These are phyloP conservation scores for Rhododendron henanense DNA, from an alignment of 148 eudicot species.

Conservation along the genomic window DNA sequence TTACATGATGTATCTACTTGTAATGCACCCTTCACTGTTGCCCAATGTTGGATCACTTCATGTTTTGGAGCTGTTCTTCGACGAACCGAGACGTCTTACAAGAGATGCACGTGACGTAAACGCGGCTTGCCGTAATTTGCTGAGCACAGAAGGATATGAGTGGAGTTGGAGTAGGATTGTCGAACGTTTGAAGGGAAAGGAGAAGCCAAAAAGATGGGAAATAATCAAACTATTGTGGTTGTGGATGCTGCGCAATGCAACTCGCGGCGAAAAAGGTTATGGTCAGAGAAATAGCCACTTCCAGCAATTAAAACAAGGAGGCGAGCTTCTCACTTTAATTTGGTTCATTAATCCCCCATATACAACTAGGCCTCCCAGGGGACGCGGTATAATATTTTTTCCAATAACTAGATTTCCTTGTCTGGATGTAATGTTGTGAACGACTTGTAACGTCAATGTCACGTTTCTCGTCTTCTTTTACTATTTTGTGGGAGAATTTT, in stretches of 20 bases:
- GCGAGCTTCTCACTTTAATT: too few relatives aligned
- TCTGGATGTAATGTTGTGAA: too few relatives aligned
- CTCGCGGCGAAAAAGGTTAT: neutral
- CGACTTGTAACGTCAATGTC: too few relatives aligned
- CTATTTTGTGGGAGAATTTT: too few relatives aligned
- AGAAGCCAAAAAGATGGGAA: neutral
- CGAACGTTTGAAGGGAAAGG: neutral
- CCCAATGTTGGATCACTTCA: too few relatives aligned
- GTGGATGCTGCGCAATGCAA: neutral
- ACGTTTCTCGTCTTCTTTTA: too few relatives aligned
- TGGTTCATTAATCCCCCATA: too few relatives aligned
- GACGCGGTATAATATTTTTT: too few relatives aligned
- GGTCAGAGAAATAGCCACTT: neutral
- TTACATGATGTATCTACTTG: neutral
- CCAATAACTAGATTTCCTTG: too few relatives aligned
- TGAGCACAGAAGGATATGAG: neutral
- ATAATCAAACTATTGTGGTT: neutral
- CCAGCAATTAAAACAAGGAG: too few relatives aligned
- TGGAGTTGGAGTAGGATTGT: neutral
- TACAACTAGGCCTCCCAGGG: too few relatives aligned
- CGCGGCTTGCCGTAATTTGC: neutral
- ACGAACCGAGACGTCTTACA: too few relatives aligned
- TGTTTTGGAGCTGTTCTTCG: accelerated
- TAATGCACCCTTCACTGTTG: neutral
- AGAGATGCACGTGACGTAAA: neutral